Evolutionary conservation across 768 basidiomycete species (phyloP).

Genomic region (Kwoniella dejecticola): DNA sequence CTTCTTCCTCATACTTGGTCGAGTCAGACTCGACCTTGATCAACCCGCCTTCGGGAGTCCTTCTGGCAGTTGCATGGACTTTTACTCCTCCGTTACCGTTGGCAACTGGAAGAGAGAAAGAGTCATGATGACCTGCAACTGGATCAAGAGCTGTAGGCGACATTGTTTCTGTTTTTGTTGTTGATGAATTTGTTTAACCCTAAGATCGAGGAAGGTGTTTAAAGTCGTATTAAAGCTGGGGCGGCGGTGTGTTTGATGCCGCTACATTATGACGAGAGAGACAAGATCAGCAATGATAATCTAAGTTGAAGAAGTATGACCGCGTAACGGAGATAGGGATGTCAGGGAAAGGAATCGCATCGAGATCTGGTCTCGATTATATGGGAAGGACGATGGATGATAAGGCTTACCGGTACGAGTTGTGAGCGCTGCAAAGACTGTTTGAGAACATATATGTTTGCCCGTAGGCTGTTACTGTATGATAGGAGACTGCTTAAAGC

Average conservation of each 20-base stretch:
- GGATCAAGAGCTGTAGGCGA: constrained; percentile 51
- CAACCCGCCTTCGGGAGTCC: constrained; percentile 49
- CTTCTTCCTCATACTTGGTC: constrained; percentile 46
- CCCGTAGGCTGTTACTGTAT: constrained; percentile 12
- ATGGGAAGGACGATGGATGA: no score
- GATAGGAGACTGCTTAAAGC: background rate
- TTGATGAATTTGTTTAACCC: constrained; percentile 24
- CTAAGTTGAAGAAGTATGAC: no score
- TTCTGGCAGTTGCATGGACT: constrained; percentile 51
- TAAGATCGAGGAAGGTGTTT: constrained; percentile 38
- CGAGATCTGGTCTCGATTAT: no score
- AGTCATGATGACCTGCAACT: constrained; percentile 37
- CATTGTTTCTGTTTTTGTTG: constrained; percentile 42
- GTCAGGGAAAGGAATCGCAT: no score
- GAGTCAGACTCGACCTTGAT: constrained; percentile 50
- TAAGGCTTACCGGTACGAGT: constrained; percentile 60
- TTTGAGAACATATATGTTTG: constrained; percentile 85
- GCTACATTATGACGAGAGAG: constrained; percentile 57
- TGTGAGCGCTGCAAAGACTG: constrained; percentile 86
- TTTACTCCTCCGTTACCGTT: constrained; percentile 12
- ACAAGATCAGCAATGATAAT: background rate
- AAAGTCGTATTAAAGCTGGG: constrained; percentile 64
- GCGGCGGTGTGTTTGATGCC: constrained; percentile 76
- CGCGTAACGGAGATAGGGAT: no score
- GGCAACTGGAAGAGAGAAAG: constrained; percentile 33